Evolutionary conservation across 371 early-diverging fungal species (phyloP).

Genomic region (Rhizomucor miehei): DNA sequence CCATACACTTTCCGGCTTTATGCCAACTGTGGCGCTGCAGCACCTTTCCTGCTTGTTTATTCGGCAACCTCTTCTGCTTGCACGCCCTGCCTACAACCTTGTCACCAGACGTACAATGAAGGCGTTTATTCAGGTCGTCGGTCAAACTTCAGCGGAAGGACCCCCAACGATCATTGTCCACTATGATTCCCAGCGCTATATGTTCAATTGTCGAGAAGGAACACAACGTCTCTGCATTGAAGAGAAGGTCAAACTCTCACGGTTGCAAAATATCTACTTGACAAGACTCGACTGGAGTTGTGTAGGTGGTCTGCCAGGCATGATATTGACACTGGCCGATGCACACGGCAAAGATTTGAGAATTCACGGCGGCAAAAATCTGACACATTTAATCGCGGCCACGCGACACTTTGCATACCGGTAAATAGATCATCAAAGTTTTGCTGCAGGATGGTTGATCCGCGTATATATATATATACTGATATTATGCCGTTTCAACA

Average conservation of each 20-base stretch:
- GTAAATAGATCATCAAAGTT: not conserved
- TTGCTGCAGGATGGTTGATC: no score
- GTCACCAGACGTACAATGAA: constrained; percentile 60
- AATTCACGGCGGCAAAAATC: constrained; percentile 73
- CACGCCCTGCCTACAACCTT: not conserved
- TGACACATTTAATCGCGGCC: constrained; percentile 79
- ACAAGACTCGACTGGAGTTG: constrained; percentile 79
- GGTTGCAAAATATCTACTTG: constrained; percentile 75
- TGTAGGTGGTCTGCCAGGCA: constrained; percentile 90
- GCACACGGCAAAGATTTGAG: constrained; percentile 59
- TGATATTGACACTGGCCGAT: constrained; percentile 88
- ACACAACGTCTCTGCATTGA: constrained; percentile 85
- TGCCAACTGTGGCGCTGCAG: no score
- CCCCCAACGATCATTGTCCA: constrained; percentile 76
- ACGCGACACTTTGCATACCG: constrained; percentile 58
- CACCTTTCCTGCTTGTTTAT: no score
- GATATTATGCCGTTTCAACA: not conserved
- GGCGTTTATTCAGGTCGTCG: constrained; percentile 73
- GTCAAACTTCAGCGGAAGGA: constrained; percentile 67
- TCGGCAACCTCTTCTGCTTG: no score
- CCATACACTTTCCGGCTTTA: no score
- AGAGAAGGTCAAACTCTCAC: constrained; percentile 65
- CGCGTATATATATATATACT: no score
- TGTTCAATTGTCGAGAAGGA: constrained; percentile 96
- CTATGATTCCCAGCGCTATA: constrained; percentile 79